Conservation (phyloP, 208 protist genomes). For the Vickermania ingenoplastis region DNA sequence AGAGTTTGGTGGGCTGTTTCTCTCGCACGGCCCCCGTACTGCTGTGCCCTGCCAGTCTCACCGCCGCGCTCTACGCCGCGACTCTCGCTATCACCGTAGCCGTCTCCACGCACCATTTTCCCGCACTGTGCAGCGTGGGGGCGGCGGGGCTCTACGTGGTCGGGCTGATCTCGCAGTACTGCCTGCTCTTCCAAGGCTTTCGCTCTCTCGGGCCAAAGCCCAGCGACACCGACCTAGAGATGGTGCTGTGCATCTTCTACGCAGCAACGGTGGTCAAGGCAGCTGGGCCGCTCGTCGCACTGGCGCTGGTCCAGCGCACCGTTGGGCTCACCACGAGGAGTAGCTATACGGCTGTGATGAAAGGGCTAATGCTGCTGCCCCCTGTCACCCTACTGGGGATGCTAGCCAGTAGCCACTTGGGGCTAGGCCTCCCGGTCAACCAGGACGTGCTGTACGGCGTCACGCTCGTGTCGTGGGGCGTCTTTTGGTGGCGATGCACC, state of each 20-base stretch:
- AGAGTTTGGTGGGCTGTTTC: conserved; percentile 28
- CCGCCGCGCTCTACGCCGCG: conserved; percentile 18
- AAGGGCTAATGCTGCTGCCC: too few species aligned
- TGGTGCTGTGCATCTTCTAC: neutral
- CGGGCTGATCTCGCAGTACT: conserved; percentile 30
- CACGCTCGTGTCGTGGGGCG: too few species aligned
- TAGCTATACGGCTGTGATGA: too few species aligned
- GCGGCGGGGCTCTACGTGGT: conserved; percentile 46
- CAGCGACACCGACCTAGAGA: neutral
- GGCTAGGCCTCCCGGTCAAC: too few species aligned
- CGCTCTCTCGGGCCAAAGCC: neutral
- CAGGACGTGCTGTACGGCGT: too few species aligned
- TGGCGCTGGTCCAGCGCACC: neutral
- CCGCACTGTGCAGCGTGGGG: conserved; percentile 65
- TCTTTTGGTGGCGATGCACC: too few species aligned
- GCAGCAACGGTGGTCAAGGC: neutral
- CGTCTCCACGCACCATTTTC: conserved; percentile 35
- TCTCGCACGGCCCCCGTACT: conserved; percentile 23
- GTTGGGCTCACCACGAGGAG: neutral
- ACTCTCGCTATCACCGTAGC: conserved; percentile 44
- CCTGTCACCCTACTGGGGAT: too few species aligned
- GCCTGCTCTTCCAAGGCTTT: conserved; percentile 49
- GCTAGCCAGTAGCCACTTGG: too few species aligned
- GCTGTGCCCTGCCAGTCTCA: conserved; percentile 12
- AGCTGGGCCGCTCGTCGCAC: neutral